Evolutionary conservation across 73 alveolate species (phyloP).

Genomic region (Paramecium biaurelia): DNA sequence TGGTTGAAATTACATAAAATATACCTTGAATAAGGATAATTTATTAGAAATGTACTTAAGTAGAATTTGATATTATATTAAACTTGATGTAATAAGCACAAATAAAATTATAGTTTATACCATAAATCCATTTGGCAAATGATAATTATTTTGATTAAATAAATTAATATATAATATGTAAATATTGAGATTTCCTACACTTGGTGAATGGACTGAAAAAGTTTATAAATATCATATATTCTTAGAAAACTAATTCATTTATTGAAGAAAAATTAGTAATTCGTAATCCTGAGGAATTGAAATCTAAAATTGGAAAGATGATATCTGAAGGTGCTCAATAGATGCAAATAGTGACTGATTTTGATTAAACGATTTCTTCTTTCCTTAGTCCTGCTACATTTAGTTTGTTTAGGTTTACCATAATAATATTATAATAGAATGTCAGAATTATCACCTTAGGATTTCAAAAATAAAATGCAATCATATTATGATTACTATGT

Average conservation of each 20-base stretch:
- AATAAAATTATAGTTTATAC: too few relatives aligned
- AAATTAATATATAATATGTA: background rate
- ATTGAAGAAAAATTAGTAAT: background rate
- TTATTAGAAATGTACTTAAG: too few relatives aligned
- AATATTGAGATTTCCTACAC: background rate
- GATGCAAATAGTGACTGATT: slow-evolving; percentile 13
- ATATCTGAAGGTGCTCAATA: background rate
- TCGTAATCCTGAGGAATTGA: background rate
- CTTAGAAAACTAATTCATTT: background rate
- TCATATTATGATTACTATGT: slow-evolving; percentile 9
- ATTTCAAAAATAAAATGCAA: slow-evolving; percentile 11
- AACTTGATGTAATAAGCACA: too few relatives aligned
- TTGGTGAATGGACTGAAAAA: background rate
- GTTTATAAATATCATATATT: background rate
- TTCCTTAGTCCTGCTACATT: slow-evolving; percentile 31
- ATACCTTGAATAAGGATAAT: too few relatives aligned
- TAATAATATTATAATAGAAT: background rate
- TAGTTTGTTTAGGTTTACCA: slow-evolving; percentile 1
- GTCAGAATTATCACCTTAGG: background rate
- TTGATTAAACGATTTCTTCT: slow-evolving; percentile 33
- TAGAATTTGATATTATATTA: too few relatives aligned
- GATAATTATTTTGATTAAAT: background rate
- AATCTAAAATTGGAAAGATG: background rate
- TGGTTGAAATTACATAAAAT: too few relatives aligned
- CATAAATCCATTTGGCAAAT: too few relatives aligned